Base-by-base conservation (phyloP, 2,329 filamentous ascomycete species). In the Tolypocladium nubicola region DNA sequence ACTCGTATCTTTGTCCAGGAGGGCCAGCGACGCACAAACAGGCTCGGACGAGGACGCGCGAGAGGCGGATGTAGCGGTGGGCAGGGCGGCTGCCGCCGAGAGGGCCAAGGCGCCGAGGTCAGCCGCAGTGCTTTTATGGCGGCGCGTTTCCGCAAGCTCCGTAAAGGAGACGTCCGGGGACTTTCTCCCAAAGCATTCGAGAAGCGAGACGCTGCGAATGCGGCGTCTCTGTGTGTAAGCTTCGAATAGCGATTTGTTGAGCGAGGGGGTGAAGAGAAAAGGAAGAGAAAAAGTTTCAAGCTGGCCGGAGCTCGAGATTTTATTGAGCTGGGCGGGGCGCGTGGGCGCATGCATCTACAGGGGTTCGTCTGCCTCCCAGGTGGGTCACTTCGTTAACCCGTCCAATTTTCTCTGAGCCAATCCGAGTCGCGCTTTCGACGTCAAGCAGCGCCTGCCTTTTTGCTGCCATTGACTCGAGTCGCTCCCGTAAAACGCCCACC, bases 241-340 rank as follows among this genome's bases (percentile, higher is more conserved):
- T 97, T 96, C 88, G 91, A 95, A 96, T 86, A 88, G 92, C 93
- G 93, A 97, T 96, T 90, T 90, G 90, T 97, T 85, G 90, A 92
- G 82, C 92, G 92, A 96, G 90, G 85, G 88, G 70, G 86, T 77
- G 76, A 70, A 71, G 71, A 69, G 64, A 66, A 66, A 68, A 61
- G 57, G 63, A 63, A 61, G 67, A 63, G 64, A 62, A 61, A 57
- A 58, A 58, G 23, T 16, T 41, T 41, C 10, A 23, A 61, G 49
- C 56, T n/a, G 54, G 52, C 37, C 13, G 26, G 55, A 52, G 55
- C 55, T 52, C n/a, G 37, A 60, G 60, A 61, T 67, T 68, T 69
- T 64, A 66, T 67, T 45, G 23, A 57, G 55, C 63, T 61, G 57
- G 59, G 60, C 58, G 59, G 62, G 57, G 61, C 63, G 56, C 41